Evolutionary conservation across 2,329 filamentous ascomycete species (phyloP), one percentile per base, ranked within the genome.

Genomic region (Fonsecaea monophora): DNA sequence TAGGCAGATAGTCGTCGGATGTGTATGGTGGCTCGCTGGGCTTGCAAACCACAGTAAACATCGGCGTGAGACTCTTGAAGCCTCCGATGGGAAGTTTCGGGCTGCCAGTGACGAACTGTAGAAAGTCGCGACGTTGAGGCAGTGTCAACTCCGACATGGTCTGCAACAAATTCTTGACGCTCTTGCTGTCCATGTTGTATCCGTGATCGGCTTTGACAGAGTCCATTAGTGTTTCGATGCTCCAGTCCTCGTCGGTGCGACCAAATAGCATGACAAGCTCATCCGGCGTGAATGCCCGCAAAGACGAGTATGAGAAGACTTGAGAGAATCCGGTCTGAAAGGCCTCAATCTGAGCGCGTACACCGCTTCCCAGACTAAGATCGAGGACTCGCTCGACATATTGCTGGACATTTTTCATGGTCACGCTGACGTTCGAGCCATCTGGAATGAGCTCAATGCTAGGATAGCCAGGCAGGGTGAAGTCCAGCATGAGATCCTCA

Each of bases 21-120:
- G 90, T 90, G 78, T 94, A 95, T 1, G 95, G 95, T 15, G 92
- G 89, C 76, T 99, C 95, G 78, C 92, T 96, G n/a, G 94, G 94
- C 79, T 97, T 97, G 85, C 95, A 98, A 53, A 99, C 95, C 69
- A 99, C 95, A 2, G 95, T 99, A 77, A 99, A 98, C 90, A 98
- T 97, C 21, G 95, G 95, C 1, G 93, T 98, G 69, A 99, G 87
- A 78, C 90, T 92, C 82, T 96, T 97, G 86, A 99, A 99, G 67
- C 95, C 95, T 83, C 95, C 95, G 77, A 99, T 99, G 0, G 95
- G 95, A 71, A 99, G 89, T 81, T 98, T 98, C 64, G 95, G 95
- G 77, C 95, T 99, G 72, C 95, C 95, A 63, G 95, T 98, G 35
- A 96, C 95, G 78, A 99, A 99, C 76, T 99, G 95, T 72, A 99